Evolutionary conservation across 768 basidiomycete species (phyloP).

Genomic region (Trametes cubensis): DNA sequence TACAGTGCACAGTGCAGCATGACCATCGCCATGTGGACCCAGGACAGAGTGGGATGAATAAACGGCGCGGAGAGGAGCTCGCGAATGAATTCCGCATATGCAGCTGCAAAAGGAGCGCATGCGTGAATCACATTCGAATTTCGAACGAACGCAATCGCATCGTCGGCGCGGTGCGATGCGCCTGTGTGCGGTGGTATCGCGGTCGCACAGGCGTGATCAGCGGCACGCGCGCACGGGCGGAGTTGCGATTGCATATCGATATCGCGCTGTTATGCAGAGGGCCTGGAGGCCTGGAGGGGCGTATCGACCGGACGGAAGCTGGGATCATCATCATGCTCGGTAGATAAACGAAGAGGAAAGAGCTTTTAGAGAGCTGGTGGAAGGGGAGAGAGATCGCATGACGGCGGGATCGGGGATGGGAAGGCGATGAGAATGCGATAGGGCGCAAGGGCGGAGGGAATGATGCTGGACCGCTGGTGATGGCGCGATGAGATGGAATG

Average conservation of each 20-base stretch:
- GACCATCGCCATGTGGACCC: not conserved
- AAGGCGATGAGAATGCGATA: slow-evolving; percentile 20
- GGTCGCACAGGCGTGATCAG: too few relatives aligned
- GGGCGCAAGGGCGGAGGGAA: not conserved
- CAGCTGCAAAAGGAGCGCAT: not conserved
- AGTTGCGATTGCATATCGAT: not conserved
- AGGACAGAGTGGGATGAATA: not conserved
- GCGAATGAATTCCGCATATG: not conserved
- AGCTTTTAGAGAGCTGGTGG: not conserved
- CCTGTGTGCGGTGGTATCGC: not conserved
- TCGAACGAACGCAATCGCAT: too few relatives aligned
- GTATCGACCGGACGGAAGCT: too few relatives aligned
- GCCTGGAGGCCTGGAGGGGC: not conserved
- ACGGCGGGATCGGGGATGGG: slow-evolving; percentile 3
- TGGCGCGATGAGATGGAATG: slow-evolving; percentile 18
- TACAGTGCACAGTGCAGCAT: too few relatives aligned
- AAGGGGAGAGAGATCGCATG: slow-evolving; percentile 1
- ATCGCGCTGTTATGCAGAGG: not conserved
- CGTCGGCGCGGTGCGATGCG: not conserved
- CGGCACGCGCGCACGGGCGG: too few relatives aligned
- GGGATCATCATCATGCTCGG: too few relatives aligned
- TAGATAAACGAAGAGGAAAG: not conserved
- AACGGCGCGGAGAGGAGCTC: not conserved
- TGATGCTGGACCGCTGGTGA: slow-evolving; percentile 16
- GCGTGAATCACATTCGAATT: too few relatives aligned